Conservation (phyloP, 768 basidiomycete genomes). For the Trametes gibbosa region DNA sequence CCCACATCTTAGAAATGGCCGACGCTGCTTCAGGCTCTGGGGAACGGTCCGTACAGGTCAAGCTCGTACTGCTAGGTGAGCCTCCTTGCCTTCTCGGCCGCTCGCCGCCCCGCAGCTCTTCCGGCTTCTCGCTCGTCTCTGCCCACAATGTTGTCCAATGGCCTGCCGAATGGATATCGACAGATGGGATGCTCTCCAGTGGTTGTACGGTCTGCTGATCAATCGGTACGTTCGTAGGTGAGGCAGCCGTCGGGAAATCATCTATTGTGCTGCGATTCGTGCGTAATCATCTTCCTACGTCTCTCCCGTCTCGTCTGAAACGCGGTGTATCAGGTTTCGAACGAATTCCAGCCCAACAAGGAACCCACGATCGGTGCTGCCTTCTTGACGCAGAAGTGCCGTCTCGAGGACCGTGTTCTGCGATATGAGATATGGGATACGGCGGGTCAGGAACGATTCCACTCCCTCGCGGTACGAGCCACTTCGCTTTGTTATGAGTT, state of each 20-base stretch:
- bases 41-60: constrained; percentile 95
- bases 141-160: neutral
- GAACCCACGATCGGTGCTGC: constrained; percentile 98
- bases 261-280: constrained; percentile 98
- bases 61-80: constrained; percentile 92
- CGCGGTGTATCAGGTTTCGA: constrained; percentile 61
- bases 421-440: constrained; percentile 99
- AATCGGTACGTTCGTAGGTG: constrained; percentile 51
- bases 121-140: neutral
- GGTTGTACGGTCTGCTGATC: neutral
- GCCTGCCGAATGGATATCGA: no score
- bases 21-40: constrained; percentile 70
- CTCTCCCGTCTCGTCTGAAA: neutral
- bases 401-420: constrained; percentile 88
- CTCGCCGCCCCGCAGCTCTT: constrained; percentile 3
- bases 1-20: constrained; percentile 46
- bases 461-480: constrained; percentile 83
- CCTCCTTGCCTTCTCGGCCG: neutral
- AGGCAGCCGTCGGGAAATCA: constrained; percentile 98
- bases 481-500: neutral
- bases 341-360: constrained; percentile 99
- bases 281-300: constrained; percentile 32
- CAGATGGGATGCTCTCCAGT: no score
- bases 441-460: constrained; percentile 94
- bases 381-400: constrained; percentile 93